These are phyloP conservation scores for Mrakia frigida DNA, from an alignment of 768 basidiomycete genomes.

Conservation along the genomic window DNA sequence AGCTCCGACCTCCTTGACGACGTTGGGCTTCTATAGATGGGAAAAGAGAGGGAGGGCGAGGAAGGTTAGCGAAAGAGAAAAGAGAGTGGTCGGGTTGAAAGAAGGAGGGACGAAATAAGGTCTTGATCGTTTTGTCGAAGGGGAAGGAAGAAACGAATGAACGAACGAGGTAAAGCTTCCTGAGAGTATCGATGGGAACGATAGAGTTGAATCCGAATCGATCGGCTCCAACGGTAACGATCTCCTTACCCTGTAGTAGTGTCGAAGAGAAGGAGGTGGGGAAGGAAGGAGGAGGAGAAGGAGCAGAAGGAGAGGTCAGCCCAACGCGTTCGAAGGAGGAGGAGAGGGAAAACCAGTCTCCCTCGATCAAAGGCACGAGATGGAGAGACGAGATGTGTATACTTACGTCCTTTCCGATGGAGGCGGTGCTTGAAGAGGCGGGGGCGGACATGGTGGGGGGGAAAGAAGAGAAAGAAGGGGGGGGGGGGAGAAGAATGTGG, in stretches of 20 bases:
- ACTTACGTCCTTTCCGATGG: conserved; percentile 31
- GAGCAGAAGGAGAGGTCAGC: neutral
- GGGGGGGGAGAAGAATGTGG: conserved; percentile 3
- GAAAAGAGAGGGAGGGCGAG: neutral
- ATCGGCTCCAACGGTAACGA: conserved; percentile 72
- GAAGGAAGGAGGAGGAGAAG: neutral
- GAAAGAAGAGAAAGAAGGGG: neutral
- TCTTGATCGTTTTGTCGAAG: neutral
- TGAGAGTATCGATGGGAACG: conserved; percentile 70
- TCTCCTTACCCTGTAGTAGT: conserved; percentile 57
- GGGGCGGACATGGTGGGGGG: conserved; percentile 13
- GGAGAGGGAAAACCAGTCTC: neutral
- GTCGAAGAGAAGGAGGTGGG: neutral
- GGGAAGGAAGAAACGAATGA: neutral
- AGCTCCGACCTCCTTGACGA: conserved; percentile 5
- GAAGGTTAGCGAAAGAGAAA: too few relatives aligned
- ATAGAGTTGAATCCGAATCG: conserved; percentile 87
- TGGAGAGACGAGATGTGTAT: neutral
- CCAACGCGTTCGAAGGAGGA: neutral
- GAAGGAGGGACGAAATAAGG: neutral
- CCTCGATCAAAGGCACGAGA: neutral
- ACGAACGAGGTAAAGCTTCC: conserved; percentile 70
- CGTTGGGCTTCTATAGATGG: conserved; percentile 11
- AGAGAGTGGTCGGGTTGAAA: neutral
- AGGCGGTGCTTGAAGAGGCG: neutral